These are phyloP conservation scores for Aspergillus calidoustus DNA, from an alignment of 2,329 filamentous ascomycete genomes.

Conservation along the genomic window DNA sequence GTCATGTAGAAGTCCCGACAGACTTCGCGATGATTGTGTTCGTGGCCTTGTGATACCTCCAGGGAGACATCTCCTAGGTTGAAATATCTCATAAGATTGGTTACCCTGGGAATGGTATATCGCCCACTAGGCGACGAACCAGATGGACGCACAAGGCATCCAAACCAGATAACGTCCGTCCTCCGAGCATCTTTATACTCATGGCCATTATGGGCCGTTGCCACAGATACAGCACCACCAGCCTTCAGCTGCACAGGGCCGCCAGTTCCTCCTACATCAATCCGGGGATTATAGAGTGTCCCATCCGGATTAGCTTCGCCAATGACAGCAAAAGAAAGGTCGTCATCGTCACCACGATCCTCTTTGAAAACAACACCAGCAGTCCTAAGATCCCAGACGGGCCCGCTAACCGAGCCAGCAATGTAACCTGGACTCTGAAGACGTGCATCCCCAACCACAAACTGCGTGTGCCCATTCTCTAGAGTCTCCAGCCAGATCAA, in stretches of 20 bases:
- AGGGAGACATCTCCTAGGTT: background rate
- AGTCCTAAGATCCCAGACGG: background rate
- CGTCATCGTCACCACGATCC: slow-evolving; percentile 1
- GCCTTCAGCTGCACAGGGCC: background rate
- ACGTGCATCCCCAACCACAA: slow-evolving; percentile 4
- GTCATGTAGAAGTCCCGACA: background rate
- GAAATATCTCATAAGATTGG: slow-evolving; percentile 1
- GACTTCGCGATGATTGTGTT: background rate
- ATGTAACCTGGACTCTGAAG: background rate
- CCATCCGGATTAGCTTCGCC: slow-evolving; percentile 1
- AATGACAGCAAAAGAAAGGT: slow-evolving; percentile 2
- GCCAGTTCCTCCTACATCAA: background rate
- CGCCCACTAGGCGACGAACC: background rate
- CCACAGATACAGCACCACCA: too few species aligned
- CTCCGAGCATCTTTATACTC: background rate
- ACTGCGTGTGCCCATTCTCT: slow-evolving; percentile 1
- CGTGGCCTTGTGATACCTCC: background rate
- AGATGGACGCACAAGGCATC: slow-evolving; percentile 6
- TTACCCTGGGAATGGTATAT: slow-evolving; percentile 8
- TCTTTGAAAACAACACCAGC: slow-evolving; percentile 1
- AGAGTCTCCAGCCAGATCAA: background rate
- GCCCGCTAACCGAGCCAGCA: slow-evolving; percentile 1
- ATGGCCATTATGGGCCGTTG: too few species aligned
- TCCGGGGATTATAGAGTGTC: background rate
- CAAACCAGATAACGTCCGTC: slow-evolving; percentile 2